Evolutionary conservation across 2,329 filamentous ascomycete genomes (phyloP), one percentile per base, ranked within the genome.

Genomic region (Colletotrichum sp.): DNA sequence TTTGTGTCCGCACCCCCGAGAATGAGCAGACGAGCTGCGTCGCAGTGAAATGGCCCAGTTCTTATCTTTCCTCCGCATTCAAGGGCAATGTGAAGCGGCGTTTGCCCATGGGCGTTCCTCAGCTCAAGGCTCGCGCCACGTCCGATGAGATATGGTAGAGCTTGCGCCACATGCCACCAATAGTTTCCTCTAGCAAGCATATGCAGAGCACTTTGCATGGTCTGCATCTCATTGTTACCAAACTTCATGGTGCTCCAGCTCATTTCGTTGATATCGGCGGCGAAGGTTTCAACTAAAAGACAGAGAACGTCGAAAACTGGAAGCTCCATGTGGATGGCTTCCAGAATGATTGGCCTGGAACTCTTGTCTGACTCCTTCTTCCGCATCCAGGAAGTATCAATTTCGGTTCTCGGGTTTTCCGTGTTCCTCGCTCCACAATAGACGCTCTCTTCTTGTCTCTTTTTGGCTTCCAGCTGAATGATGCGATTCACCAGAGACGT

Each of bases 301-400:
- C 81, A 80, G 2, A 85, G 77, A 5, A 85, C 79, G 7, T 81
- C 79, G 74, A 86, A 81, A 48, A 85, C 84, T 9, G 85, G 85
- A 9, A 84, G 71, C 5, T 80, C 72, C 48, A 82, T 78, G 13
- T 68, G 36, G 59, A 83, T 81, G 26, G 84, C 83, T 5, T 78
- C 63, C 7, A 80, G 48, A 3, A 84, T 72, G 5, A 82, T 79
- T 1, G 80, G 80, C 13, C 30, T 15, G 4, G 16, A 24, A 15
- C 15, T 28, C 0, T 26, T 16, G 24, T 59, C 12, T 24, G 26
- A 18, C 8, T 59, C 16, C 2, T 24, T 13, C n/a, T 24, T 52
- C 12, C 4, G 22, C n/a, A 6, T 15, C 62, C 16, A 28, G 5
- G 26, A 39, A 3, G 26, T 7, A 55, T 24, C 39, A 7, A 1